phyloP scores from a whole-genome alignment of 2,329 filamentous ascomycete species.

The Myriosclerotinia scirpicola region DNA sequence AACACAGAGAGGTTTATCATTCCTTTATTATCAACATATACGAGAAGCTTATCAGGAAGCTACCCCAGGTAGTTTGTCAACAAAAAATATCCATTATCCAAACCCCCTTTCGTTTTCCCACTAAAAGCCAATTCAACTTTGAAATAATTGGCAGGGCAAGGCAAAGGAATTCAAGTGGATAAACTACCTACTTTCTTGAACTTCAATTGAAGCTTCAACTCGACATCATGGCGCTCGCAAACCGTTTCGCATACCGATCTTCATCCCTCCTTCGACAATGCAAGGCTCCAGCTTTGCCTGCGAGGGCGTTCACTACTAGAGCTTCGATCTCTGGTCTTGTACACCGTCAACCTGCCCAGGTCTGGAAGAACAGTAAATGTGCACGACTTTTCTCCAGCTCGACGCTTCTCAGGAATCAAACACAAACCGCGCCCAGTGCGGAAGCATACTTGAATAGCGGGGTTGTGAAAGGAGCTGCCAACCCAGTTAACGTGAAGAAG shows the following conservation, averaged over 20 bases:
- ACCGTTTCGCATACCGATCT: conserved; percentile 38
- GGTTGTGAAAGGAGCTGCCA: conserved; percentile 71
- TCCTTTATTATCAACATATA: conserved; percentile 23
- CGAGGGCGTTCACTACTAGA: conserved; percentile 39
- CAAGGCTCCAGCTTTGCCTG: conserved; percentile 32
- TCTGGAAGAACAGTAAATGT: conserved; percentile 34
- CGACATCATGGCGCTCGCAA: conserved; percentile 40
- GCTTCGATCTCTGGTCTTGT: conserved; percentile 32
- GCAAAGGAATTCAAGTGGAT: conserved; percentile 26
- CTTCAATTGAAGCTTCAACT: conserved; percentile 32
- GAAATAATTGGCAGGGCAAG: conserved; percentile 23
- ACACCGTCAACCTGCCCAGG: conserved; percentile 30
- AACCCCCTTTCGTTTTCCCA: conserved; percentile 19
- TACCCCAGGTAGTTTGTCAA: conserved; percentile 16
- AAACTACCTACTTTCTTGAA: conserved; percentile 8
- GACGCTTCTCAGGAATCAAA: conserved; percentile 35
- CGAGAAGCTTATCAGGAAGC: conserved; percentile 20
- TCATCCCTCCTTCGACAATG: conserved; percentile 40
- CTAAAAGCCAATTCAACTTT: conserved; percentile 13
- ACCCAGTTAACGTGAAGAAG: conserved; percentile 90
- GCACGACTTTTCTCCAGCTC: conserved; percentile 40
- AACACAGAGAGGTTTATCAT: conserved; percentile 21
- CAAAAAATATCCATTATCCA: conserved; percentile 11
- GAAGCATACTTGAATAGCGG: conserved; percentile 89
- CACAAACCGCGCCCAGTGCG: conserved; percentile 73